phyloP scores from a whole-genome alignment of 768 basidiomycete species.

The Boletus rubescentipes region DNA sequence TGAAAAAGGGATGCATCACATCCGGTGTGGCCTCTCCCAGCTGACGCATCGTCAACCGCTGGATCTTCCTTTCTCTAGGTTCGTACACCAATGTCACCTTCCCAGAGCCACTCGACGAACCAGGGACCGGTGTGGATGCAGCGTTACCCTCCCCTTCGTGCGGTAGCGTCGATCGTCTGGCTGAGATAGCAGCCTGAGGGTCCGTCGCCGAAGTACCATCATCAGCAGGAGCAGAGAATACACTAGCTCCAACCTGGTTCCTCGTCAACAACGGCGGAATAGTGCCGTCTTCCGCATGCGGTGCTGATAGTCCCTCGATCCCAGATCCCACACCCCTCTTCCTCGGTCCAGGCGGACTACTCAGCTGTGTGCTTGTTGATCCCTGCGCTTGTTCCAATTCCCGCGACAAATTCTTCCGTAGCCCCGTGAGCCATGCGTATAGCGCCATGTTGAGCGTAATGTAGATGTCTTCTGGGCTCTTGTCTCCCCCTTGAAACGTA shows the following conservation, averaged over 20 bases:
- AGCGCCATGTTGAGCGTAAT: conserved; percentile 82
- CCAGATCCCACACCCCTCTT: conserved; percentile 35
- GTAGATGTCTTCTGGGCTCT: conserved; percentile 73
- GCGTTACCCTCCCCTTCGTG: conserved; percentile 14
- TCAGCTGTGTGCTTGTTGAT: conserved; percentile 47
- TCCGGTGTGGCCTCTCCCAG: conserved; percentile 88
- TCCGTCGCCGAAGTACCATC: conserved; percentile 11
- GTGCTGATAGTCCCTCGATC: conserved; percentile 5
- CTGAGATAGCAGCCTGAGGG: neutral
- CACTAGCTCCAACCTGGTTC: conserved; percentile 5
- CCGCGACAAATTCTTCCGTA: conserved; percentile 70
- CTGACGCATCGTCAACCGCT: conserved; percentile 81
- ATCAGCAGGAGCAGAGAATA: neutral
- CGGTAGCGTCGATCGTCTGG: conserved; percentile 16
- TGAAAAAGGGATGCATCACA: conserved; percentile 85
- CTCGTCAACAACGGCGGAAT: neutral
- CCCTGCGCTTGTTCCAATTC: conserved; percentile 77
- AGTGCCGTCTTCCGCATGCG: conserved; percentile 9
- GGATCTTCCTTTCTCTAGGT: conserved; percentile 62
- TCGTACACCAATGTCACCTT: conserved; percentile 46
- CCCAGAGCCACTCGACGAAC: neutral
- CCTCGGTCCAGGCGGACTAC: conserved; percentile 34
- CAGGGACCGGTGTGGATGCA: neutral
- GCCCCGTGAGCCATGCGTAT: conserved; percentile 77
- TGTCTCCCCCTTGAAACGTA: conserved; percentile 56